Base-by-base conservation (phyloP, 108 stramenopile genomes). In the Nitzschia putrida region DNA sequence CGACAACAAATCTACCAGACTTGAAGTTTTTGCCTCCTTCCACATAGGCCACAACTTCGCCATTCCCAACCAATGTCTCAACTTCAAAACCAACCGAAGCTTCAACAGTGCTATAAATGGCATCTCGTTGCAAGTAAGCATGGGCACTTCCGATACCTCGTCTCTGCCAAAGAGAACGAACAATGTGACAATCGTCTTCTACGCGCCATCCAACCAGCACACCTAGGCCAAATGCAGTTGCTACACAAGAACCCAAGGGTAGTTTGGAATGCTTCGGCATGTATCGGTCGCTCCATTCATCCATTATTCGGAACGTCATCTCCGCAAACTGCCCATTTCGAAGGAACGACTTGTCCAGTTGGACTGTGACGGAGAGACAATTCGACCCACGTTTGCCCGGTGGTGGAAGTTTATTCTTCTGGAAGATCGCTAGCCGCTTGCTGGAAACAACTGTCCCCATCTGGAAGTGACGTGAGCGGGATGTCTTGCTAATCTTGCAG, bases 121-220 rank as follows among this genome's bases (percentile, higher is more conserved):
- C 78, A 53, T 90, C 80, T 51, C 92, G 72, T 67, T 80, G 74
- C 16, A 94, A 74, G 66, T 88, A 94, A 8, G 88, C 92, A 57
- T 74, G 44, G 9, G 79, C 86, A 44, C 85, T 63, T 2, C 92
- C 92, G 39, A 74, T 50, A 3, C 89, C 89, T 47, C 85, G 66
- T 29, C 85, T 78, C 64, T 88, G 82, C 93, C 93, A 94, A 4
- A 94, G 74, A 23, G 88, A 86, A 37, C 88, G 80, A 44, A 94
- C 85, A 25, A 94, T 76, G 71, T 94, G 93, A 43, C 80, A 76
- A 58, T 94, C 93, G 66, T 92, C 93, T 76, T 94, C 90, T 8
- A 88, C 87, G 57, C 93, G 77, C 93, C 93, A 94, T 22, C 93
- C 93, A 43, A 92, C 93, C 40, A 94, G 54, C 2, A 94, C 85